Evolutionary conservation across 305 asterid species (phyloP).

Genomic region (Euphrasia arctica): DNA sequence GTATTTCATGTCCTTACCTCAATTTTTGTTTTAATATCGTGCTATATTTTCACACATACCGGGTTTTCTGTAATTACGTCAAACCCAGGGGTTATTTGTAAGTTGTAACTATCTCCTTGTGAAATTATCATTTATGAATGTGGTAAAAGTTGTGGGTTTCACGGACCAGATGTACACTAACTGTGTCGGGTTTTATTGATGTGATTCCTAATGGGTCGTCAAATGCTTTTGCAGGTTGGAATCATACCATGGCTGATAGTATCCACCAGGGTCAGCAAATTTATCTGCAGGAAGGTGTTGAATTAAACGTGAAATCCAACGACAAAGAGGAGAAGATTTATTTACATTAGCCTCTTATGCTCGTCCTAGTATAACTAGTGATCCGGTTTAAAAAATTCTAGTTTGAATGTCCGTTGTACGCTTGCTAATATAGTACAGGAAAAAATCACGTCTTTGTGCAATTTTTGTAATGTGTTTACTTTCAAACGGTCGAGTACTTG

Average conservation of each 20-base stretch:
- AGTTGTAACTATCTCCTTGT: background rate
- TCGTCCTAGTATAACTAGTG: background rate
- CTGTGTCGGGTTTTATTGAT: background rate
- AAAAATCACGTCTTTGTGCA: background rate
- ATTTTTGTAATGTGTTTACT: background rate
- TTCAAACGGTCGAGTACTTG: background rate
- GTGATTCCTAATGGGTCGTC: conserved; percentile 18
- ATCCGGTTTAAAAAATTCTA: background rate
- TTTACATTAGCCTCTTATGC: conserved; percentile 14
- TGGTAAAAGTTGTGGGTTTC: background rate
- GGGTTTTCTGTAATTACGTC: background rate
- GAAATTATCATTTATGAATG: background rate
- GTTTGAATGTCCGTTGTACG: background rate
- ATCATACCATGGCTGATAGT: conserved; percentile 80
- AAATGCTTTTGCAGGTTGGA: conserved; percentile 62
- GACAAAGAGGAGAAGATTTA: background rate
- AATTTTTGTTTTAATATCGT: background rate
- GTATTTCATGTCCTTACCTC: conserved; percentile 13
- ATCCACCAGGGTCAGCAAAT: conserved; percentile 70
- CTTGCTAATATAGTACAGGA: background rate
- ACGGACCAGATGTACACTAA: background rate
- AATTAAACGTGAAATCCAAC: conserved; percentile 24
- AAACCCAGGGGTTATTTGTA: background rate
- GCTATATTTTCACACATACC: background rate
- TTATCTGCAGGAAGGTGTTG: conserved; percentile 53